Evolutionary conservation across 331 rosid genomes (phyloP), one percentile per base, ranked within the genome.

Genomic region (Arachis monticola): DNA sequence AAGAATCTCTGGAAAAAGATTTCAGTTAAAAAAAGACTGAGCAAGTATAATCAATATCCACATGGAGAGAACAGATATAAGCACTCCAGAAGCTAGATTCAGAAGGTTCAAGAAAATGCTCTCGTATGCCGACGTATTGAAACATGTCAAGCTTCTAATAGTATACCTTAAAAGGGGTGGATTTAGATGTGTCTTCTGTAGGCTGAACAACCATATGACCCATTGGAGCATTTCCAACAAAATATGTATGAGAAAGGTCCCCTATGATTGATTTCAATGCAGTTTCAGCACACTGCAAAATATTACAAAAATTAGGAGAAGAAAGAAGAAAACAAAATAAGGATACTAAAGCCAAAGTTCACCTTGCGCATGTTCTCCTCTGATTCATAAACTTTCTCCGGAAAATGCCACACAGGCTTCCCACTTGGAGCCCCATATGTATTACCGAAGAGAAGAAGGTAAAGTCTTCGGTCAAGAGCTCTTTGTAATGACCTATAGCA

Each of bases 201-300:
- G 88, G 78, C 70, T 84, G 84, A 51, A 79, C 74, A 31, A 76
- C 85, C 90, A 88, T 83, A 83, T 93, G 93, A 69, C 56, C 96
- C 92, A 93, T 91, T 56, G 97, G 98, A 69, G 97, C 96, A 87
- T 87, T 91, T 74, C 98, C 98, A 50, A 89, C 96, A 83, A 93
- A 93, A 88, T 93, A 91, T 47, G 93, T 91, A 70, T 82, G 72
- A 60, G 94, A 85, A 60, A 93, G 91, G 74, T 89, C 96, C 64
- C 98, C 96, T 77, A 93, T 2, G 77, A 88, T 84, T 50, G 92
- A 85, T 81, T 87, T n/a, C 76, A 93, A 73, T 12, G 97, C 97
- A 72, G 95, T 83, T 63, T 89, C 98, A 13, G 98, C 97, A 77
- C 98, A 91, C 97, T 89, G 90, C 59, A 81, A 79, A 83, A 30